phyloP scores from a whole-genome alignment of 371 early-diverging fungal species.

The Rhizopus arrhizus region DNA sequence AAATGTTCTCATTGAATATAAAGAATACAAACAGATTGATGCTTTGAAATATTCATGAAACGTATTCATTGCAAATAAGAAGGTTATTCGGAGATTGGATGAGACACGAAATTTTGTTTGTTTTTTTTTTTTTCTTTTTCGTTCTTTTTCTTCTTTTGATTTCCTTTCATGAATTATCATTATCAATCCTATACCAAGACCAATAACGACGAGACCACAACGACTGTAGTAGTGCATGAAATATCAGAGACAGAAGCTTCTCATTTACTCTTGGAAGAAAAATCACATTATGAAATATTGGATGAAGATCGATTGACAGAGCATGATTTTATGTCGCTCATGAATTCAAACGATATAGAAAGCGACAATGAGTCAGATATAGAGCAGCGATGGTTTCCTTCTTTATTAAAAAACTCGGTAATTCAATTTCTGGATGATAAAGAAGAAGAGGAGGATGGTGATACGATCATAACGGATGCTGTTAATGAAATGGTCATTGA shows the following conservation, averaged over 20 bases:
- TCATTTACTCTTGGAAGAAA: conserved; percentile 1
- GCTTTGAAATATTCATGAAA: no score
- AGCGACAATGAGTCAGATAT: conserved; percentile 22
- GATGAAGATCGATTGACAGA: conserved; percentile 25
- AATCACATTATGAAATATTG: conserved; percentile 18
- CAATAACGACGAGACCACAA: not conserved
- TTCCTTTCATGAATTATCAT: conserved; percentile 19
- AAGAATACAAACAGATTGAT: no score
- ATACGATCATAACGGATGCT: not conserved
- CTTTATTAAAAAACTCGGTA: conserved; percentile 14
- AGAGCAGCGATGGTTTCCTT: conserved; percentile 31
- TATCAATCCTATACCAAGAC: not conserved
- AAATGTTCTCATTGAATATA: no score
- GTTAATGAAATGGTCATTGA: not conserved
- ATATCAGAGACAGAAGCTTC: conserved; percentile 18
- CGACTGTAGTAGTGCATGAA: conserved; percentile 21
- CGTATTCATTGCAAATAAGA: no score
- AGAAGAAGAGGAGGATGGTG: conserved; percentile 7
- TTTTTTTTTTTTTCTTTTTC: not conserved
- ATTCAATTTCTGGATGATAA: conserved; percentile 27
- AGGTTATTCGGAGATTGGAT: no score
- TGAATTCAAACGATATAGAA: conserved; percentile 17
- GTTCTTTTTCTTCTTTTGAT: conserved; percentile 3
- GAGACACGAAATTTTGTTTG: no score
- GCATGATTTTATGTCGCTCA: conserved; percentile 23